Evolutionary conservation across 331 rosid species (phyloP), one percentile per base, ranked within the genome.

Genomic region (Stylosanthes scabra): DNA sequence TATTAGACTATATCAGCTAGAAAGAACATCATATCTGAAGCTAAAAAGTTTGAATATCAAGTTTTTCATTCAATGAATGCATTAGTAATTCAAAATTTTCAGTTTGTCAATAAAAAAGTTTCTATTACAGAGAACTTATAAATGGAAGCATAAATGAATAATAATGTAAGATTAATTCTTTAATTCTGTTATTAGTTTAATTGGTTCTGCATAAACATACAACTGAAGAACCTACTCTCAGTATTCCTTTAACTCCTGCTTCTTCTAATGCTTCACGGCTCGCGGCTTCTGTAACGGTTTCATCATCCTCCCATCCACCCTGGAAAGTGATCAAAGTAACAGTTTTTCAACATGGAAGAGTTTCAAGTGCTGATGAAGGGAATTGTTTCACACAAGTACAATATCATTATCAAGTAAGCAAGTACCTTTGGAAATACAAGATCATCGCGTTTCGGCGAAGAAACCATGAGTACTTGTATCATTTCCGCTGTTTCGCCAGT

Each of bases 291-390:
- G 80, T 63, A 11, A 84, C 74, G 44, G 92, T 90, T 74, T 92
- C 98, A 81, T 92, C 96, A 76, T 90, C 85, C 88, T 92, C 98
- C 98, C 96, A 92, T 72, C 97, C 97, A 69, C 97, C 96, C 97
- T 92, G 57, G 14, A 50, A 66, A 58, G 59, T 58, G 37, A 63
- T 60, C 71, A 71, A 63, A 60, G 27, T 40, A 25, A 70, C 14
- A 50, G n/a, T n/a, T n/a, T n/a, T n/a, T n/a, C n/a, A n/a, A n/a
- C n/a, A n/a, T n/a, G n/a, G 63, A 44, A 68, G 25, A 45, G 37
- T 56, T 57, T 50, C 65, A 16, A 20, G 25, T 63, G 67, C 40
- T 41, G 61, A 70, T 46, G 41, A 31, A 77, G 71, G 4, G 68
- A 11, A 64, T n/a, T 54, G 31, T 7, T 51, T 40, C n/a, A 74